These are phyloP conservation scores for Myriosclerotinia scirpicola DNA, from an alignment of 2,329 filamentous ascomycete species.

Conservation along the genomic window DNA sequence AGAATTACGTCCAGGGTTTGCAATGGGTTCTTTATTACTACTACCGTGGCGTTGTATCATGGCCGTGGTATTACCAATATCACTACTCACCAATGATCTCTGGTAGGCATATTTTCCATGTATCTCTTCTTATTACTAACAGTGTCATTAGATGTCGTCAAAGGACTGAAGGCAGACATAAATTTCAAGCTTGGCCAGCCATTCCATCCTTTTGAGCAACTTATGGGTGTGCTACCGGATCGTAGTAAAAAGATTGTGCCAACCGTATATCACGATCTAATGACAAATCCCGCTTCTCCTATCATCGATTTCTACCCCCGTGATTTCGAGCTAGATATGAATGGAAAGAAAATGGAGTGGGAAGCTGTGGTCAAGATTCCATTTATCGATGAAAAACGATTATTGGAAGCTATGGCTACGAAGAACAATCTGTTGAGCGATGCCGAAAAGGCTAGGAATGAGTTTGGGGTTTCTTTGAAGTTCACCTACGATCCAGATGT, in stretches of 20 bases:
- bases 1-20: slow-evolving; percentile 96
- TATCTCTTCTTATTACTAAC: slow-evolving; percentile 32
- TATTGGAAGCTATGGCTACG: slow-evolving; percentile 82
- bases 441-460: slow-evolving; percentile 79
- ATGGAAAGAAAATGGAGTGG: slow-evolving; percentile 99
- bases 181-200: slow-evolving; percentile 93
- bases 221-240: slow-evolving; percentile 97
- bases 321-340: slow-evolving; percentile 98
- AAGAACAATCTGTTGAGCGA: slow-evolving; percentile 76
- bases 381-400: slow-evolving; percentile 89
- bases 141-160: slow-evolving; percentile 69
- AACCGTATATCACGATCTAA: slow-evolving; percentile 79
- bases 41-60: slow-evolving; percentile 93
- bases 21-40: slow-evolving; percentile 99
- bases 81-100: slow-evolving; percentile 98
- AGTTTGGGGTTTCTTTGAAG: slow-evolving; percentile 88
- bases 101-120: slow-evolving; percentile 47
- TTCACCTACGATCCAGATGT: slow-evolving; percentile 80
- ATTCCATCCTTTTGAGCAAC: slow-evolving; percentile 90
- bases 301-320: slow-evolving; percentile 98
- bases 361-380: slow-evolving; percentile 99
- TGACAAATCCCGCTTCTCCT: slow-evolving; percentile 86
- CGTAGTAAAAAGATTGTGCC: slow-evolving; percentile 97
- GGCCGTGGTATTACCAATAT: slow-evolving; percentile 97
- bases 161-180: slow-evolving; percentile 81